These are phyloP conservation scores for Bacidia gigantensis DNA, from an alignment of 495 filamentous ascomycete genomes.

Conservation along the genomic window DNA sequence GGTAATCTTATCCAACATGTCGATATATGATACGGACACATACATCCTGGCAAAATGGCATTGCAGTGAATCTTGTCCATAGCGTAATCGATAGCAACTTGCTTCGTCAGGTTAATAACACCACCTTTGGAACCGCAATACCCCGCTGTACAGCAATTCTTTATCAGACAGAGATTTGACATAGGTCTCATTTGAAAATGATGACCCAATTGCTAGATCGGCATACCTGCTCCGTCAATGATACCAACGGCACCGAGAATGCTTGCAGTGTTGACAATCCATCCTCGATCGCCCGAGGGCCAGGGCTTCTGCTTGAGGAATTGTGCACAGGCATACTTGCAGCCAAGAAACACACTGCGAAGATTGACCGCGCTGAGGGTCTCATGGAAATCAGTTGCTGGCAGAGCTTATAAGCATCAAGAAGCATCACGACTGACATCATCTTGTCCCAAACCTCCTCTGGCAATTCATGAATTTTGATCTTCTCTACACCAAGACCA, in stretches of 20 bases:
- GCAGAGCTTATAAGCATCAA: not conserved
- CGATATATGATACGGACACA: conserved; percentile 16
- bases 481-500: conserved; percentile 22
- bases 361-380: conserved; percentile 27
- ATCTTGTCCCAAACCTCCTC: conserved; percentile 32
- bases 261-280: conserved; percentile 42
- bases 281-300: conserved; percentile 34
- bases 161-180: not conserved
- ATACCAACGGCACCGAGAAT: conserved; percentile 29
- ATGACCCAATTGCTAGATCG: conserved; percentile 4
- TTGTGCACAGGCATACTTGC: conserved; percentile 35
- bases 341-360: conserved; percentile 37
- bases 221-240: not conserved
- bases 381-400: too few relatives aligned
- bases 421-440: conserved; percentile 14
- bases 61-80: conserved; percentile 38
- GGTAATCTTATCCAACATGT: not conserved
- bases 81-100: conserved; percentile 39
- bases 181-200: not conserved
- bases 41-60: conserved; percentile 41
- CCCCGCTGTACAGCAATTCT: conserved; percentile 17
- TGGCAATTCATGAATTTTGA: conserved; percentile 24
- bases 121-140: conserved; percentile 41
- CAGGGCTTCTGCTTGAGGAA: conserved; percentile 36
- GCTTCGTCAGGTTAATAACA: conserved; percentile 34